Evolutionary conservation across 1,139 yeast species (phyloP), one percentile per base, ranked within the genome.

Genomic region (Hanseniaspora sp.): DNA sequence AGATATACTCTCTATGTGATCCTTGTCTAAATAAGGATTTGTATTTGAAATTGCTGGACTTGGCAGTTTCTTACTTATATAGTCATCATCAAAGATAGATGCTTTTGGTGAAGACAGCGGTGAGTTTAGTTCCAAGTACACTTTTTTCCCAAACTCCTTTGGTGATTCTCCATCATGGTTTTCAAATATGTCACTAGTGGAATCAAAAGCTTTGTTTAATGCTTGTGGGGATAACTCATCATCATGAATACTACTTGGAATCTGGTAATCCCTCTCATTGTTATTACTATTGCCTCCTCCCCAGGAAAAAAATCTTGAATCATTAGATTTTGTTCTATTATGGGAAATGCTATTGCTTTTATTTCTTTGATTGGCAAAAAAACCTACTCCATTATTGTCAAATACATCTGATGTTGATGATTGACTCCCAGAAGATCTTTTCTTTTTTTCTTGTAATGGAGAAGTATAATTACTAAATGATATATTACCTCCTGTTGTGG

Each of bases 101-200:
- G 41, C 40, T 17, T 29, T 58, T 5, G 69, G 69, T 2, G 68
- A 65, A 6, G 64, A 59, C 31, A 65, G 56, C 4, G 68, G 68
- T 0, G 69, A 66, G 1, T 68, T 68, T 30, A 66, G 56, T 30
- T 62, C 62, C 30, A 66, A 59, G 52, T 66, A 66, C 39, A 66
- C 61, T 49, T 62, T 63, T 41, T 60, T 60, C 3, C 69, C 69
- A 5, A 64, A 46, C 11, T 48, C 49, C n/a, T 38, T 43, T 4
- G 52, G 43, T 5, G 47, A 34, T 29, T 47, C 41, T 30, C 40
- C 45, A 28, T 35, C n/a, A 7, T n/a, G n/a, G 23, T 33, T 48
- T 34, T 48, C 18, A 23, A 42, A 31, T 8, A 43, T 15, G n/a
- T 43, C 48, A n/a, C 4, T 4, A 11, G n/a, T n/a, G 9, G 30